A percentile compares a stretch with the other conserved stretches of the same genome.
phyloP scores from a whole-genome alignment of 2,329 filamentous ascomycete genomes.

The Colletotrichum sidae region DNA sequence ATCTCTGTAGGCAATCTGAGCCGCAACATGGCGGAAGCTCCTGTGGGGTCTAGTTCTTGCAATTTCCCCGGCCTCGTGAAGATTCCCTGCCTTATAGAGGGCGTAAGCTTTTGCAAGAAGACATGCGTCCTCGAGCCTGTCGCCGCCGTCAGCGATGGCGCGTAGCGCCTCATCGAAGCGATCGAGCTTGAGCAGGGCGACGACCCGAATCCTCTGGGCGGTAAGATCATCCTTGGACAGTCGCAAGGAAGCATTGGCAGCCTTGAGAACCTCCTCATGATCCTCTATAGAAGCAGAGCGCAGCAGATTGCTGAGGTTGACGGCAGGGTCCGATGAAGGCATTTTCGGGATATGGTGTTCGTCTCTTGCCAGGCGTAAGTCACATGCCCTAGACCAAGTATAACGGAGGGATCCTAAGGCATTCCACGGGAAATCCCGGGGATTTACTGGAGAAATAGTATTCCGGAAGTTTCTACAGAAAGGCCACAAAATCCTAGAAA shows the following conservation, averaged over 20 bases:
- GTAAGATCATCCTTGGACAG: conserved; percentile 68
- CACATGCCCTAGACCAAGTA: no score
- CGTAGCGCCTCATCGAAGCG: conserved; percentile 82
- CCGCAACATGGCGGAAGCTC: conserved; percentile 65
- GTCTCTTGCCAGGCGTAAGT: no score
- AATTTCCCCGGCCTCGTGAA: conserved; percentile 67
- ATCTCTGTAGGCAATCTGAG: conserved; percentile 78
- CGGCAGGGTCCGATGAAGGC: conserved; percentile 58
- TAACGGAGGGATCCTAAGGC: no score
- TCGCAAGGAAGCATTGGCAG: conserved; percentile 71
- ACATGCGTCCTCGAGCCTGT: conserved; percentile 70
- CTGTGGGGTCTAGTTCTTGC: conserved; percentile 50
- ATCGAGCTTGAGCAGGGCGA: conserved; percentile 85
- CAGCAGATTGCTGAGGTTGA: conserved; percentile 65
- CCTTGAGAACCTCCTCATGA: conserved; percentile 78
- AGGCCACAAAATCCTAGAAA: no score
- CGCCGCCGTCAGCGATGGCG: conserved; percentile 72
- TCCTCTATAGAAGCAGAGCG: conserved; percentile 70
- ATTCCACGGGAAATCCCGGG: no score
- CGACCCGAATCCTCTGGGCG: conserved; percentile 76
- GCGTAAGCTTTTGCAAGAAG: conserved; percentile 81
- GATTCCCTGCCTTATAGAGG: conserved; percentile 82
- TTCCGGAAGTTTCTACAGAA: no score
- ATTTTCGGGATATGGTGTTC: conserved; percentile 40
- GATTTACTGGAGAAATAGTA: no score